A percentile compares a stretch with the other conserved stretches of the same genome.
These are phyloP conservation scores for Amesomyces nigricolor DNA, from an alignment of 2,329 filamentous ascomycete genomes.

Conservation along the genomic window DNA sequence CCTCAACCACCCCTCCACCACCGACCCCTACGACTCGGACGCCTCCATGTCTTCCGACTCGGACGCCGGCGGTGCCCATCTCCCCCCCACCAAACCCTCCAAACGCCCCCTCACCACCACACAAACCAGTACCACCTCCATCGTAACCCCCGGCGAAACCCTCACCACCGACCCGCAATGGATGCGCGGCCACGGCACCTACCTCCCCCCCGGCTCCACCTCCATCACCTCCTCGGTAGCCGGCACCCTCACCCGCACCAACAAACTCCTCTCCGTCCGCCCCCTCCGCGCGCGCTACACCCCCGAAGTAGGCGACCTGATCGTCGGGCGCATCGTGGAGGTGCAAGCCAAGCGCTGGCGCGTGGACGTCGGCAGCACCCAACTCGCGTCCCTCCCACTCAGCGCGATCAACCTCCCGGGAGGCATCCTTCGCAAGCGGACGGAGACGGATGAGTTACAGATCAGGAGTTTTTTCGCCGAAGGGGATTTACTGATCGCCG, in stretches of 20 bases:
- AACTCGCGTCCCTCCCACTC: slow-evolving; percentile 79
- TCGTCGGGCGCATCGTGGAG: slow-evolving; percentile 88
- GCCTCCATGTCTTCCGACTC: slow-evolving; percentile 33
- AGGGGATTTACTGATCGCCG: slow-evolving; percentile 87
- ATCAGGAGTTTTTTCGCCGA: slow-evolving; percentile 97
- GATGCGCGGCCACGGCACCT: slow-evolving; percentile 98
- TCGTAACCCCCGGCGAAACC: slow-evolving; percentile 83
- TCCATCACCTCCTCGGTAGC: slow-evolving; percentile 86
- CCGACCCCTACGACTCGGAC: slow-evolving; percentile 1
- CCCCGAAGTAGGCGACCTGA: slow-evolving; percentile 92
- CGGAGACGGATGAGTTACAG: slow-evolving; percentile 93
- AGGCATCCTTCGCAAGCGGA: slow-evolving; percentile 83
- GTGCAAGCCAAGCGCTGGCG: slow-evolving; percentile 94
- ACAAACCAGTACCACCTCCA: slow-evolving; percentile 27
- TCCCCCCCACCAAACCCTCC: slow-evolving; percentile 28
- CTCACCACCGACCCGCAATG: slow-evolving; percentile 92
- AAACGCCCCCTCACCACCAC: neutral
- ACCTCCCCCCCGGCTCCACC: slow-evolving; percentile 55
- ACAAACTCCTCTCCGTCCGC: slow-evolving; percentile 90
- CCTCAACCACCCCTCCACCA: neutral
- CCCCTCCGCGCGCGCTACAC: slow-evolving; percentile 89
- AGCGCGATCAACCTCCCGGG: slow-evolving; percentile 91
- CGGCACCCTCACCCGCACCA: slow-evolving; percentile 85
- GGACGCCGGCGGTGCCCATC: slow-evolving; percentile 40
- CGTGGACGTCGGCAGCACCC: slow-evolving; percentile 83